Percentiles rank a stretch among this genome's conserved stretches.
Conservation (phyloP, 495 filamentous ascomycete species). For the Penicillium bovifimosum region DNA sequence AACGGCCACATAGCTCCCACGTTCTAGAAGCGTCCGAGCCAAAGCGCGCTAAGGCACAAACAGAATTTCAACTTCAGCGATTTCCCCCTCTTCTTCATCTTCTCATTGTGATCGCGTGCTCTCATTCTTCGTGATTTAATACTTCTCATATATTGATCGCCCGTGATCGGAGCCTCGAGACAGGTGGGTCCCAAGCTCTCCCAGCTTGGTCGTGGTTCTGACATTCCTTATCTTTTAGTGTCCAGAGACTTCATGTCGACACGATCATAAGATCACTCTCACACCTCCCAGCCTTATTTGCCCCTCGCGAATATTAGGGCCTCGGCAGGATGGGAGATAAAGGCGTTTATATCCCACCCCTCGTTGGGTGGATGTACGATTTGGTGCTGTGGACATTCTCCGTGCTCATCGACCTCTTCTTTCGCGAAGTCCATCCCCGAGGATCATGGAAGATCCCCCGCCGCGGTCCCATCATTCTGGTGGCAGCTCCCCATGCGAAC, state of each 20-base stretch:
- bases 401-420: slow-evolving; percentile 88
- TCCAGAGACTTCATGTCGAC: slow-evolving; percentile 19
- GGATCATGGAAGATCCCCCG: slow-evolving; percentile 89
- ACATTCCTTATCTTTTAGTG: neutral
- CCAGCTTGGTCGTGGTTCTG: neutral
- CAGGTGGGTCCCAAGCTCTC: neutral
- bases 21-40: slow-evolving; percentile 24
- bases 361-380: slow-evolving; percentile 75
- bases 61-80: slow-evolving; percentile 6
- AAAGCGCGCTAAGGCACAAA: slow-evolving; percentile 21
- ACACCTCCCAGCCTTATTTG: neutral
- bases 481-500: slow-evolving; percentile 97
- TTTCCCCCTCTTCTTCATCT: neutral
- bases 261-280: neutral
- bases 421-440: slow-evolving; percentile 92
- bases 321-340: slow-evolving; percentile 25
- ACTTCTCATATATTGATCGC: neutral
- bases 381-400: slow-evolving; percentile 76
- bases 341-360: slow-evolving; percentile 57
- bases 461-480: slow-evolving; percentile 85
- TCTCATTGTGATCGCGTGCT: neutral
- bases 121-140: neutral
- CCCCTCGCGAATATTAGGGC: neutral
- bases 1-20: neutral
- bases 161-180: neutral